These are phyloP conservation scores for Anastatica hierochuntica DNA, from an alignment of 345 rosid genomes.

Conservation along the genomic window DNA sequence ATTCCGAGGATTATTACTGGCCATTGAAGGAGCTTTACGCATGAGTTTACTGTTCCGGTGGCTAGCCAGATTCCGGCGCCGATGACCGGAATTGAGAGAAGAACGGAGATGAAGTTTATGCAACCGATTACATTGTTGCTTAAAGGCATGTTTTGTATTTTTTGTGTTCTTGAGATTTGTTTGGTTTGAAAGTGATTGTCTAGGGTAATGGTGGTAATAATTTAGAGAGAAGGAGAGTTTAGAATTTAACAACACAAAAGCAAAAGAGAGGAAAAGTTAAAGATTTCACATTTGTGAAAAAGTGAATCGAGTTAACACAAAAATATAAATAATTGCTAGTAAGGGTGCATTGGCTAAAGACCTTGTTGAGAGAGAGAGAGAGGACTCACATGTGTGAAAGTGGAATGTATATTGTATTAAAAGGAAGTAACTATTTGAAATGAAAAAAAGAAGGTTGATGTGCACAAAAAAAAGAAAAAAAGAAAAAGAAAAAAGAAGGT, in stretches of 20 bases:
- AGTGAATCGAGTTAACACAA: too few relatives aligned
- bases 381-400: too few relatives aligned
- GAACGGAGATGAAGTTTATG: conserved; percentile 76
- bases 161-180: conserved; percentile 1
- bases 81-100: conserved; percentile 74
- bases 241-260: too few relatives aligned
- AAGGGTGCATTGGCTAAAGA: too few relatives aligned
- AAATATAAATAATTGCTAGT: too few relatives aligned
- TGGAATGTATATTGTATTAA: too few relatives aligned
- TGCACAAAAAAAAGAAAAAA: too few relatives aligned
- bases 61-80: conserved; percentile 91
- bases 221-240: conserved; percentile 2
- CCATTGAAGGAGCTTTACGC: conserved; percentile 84
- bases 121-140: conserved; percentile 79
- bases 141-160: conserved; percentile 43
- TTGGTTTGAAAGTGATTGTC: conserved; percentile 8
- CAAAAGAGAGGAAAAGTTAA: too few relatives aligned
- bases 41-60: conserved; percentile 61
- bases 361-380: too few relatives aligned
- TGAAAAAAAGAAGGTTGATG: too few relatives aligned
- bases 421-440: not conserved
- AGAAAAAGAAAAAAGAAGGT: not conserved
- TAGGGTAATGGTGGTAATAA: too few relatives aligned
- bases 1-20: conserved; percentile 78
- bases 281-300: too few relatives aligned